Evolutionary conservation across 441 rosid genomes (phyloP), one percentile per base, ranked within the genome.

Genomic region (Euphorbia schlechtendalii): DNA sequence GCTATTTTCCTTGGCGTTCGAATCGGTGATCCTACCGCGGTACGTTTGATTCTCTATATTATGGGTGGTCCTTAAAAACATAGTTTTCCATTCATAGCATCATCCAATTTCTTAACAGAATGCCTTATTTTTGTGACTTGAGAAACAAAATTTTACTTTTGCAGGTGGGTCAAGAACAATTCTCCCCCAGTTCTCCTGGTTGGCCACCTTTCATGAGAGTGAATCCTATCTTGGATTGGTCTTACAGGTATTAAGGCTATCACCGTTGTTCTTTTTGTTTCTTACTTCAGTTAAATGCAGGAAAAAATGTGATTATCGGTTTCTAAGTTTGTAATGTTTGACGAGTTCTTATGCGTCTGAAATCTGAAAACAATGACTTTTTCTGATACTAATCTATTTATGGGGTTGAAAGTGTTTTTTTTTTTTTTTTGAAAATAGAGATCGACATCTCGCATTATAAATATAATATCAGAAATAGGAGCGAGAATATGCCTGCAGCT

Each of bases 201-300:
- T 95, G 99, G 99, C 98, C 99, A 10, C 87, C 98, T 65, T 95
- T 95, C 77, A 95, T 95, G 98, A 86, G 99, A 79, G 95, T 95
- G 75, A 95, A 95, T 88, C 99, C 99, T 64, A 95, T 95, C 69
- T 83, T 95, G 81, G 99, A 95, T 82, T 95, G 99, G 98, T 95
- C 99, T 10, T 89, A 89, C 81, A 95, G 98, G 99, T 94, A 51
- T 8, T 13, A 45, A 13, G 17, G 17, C 6, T 32, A 2, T 32
- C 6, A 6, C n/a, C n/a, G n/a, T n/a, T n/a, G n/a, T n/a, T n/a
- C n/a, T n/a, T n/a, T n/a, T n/a, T n/a, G n/a, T n/a, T n/a, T n/a
- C n/a, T n/a, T n/a, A n/a, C n/a, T n/a, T 32, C 34, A 32, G 34
- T 32, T 32, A 6, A 32, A 32, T 32, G 34, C 34, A n/a, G n/a